Evolutionary conservation across 2,329 filamentous ascomycete genomes (phyloP).

Genomic region (Alternaria ventricosa): DNA sequence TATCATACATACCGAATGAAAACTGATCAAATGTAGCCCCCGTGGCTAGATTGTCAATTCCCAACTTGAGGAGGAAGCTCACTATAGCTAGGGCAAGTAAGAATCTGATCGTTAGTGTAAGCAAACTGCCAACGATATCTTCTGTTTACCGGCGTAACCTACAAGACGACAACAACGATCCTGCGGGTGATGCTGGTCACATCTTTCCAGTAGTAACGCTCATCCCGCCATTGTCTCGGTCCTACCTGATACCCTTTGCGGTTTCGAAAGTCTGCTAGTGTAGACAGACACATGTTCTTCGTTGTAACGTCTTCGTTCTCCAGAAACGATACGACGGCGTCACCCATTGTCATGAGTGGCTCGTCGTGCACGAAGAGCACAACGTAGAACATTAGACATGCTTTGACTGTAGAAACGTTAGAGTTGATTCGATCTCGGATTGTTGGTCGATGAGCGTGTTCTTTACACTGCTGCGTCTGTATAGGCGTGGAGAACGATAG

Average conservation of each 20-base stretch:
- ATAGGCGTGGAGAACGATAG: not conserved
- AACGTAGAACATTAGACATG: constrained; percentile 24
- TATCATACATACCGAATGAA: not conserved
- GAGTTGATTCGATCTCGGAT: not conserved
- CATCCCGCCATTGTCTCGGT: not conserved
- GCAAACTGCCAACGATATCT: not conserved
- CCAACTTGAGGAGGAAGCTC: constrained; percentile 1
- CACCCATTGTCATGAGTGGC: constrained; percentile 32
- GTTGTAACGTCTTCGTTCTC: constrained; percentile 15
- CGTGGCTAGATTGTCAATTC: not conserved
- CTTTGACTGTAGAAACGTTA: constrained; percentile 20
- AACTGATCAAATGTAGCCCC: not conserved
- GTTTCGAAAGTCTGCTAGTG: constrained; percentile 7
- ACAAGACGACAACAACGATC: not conserved
- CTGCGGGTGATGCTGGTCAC: not conserved
- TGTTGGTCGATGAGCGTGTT: not conserved
- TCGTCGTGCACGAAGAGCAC: constrained; percentile 19
- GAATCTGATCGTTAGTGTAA: not conserved
- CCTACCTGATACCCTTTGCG: not conserved
- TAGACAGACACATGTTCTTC: constrained; percentile 20
- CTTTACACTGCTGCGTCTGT: not conserved
- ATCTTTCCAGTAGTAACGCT: not conserved
- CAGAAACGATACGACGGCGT: constrained; percentile 31
- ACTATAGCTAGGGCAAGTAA: not conserved
- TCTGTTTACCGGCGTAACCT: not conserved